Evolutionary conservation across 352 stramenopile species (phyloP).

Genomic region (Elongisporangium undulatum): DNA sequence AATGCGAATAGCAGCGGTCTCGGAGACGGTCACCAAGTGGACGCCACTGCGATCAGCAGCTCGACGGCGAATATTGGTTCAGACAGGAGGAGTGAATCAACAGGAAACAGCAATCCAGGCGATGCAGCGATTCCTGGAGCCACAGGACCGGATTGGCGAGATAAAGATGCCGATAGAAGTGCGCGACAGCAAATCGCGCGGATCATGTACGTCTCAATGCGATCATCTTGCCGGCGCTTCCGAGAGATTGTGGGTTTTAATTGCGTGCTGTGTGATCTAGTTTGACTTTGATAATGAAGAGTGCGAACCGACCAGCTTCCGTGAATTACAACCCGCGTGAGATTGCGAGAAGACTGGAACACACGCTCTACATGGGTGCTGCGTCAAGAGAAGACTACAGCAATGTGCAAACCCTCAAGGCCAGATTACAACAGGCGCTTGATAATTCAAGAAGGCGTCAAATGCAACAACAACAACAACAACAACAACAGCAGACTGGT

Average conservation of each 20-base stretch:
- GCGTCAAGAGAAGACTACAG: constrained; percentile 83
- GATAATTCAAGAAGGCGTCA: constrained; percentile 78
- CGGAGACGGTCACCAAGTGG: neutral
- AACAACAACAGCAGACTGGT: constrained; percentile 24
- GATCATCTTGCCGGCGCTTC: neutral
- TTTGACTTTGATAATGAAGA: constrained; percentile 89
- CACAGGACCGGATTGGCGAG: constrained; percentile 61
- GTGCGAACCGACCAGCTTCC: constrained; percentile 77
- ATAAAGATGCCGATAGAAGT: constrained; percentile 79
- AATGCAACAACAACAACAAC: constrained; percentile 64
- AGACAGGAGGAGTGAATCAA: neutral
- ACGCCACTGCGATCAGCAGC: constrained; percentile 1
- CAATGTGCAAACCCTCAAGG: constrained; percentile 84
- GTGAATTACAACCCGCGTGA: constrained; percentile 88
- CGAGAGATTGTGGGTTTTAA: neutral
- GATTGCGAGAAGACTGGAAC: constrained; percentile 77
- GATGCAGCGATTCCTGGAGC: constrained; percentile 10
- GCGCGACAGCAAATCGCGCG: constrained; percentile 82
- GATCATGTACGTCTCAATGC: constrained; percentile 68
- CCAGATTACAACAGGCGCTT: constrained; percentile 74
- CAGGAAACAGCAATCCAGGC: neutral
- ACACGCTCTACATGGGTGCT: constrained; percentile 86
- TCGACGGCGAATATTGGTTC: neutral
- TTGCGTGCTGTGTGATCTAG: constrained; percentile 22
- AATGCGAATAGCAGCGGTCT: constrained; percentile 4